These are phyloP conservation scores for Zoysia japonica DNA, from an alignment of 176 grass and related monocot species.

Conservation along the genomic window DNA sequence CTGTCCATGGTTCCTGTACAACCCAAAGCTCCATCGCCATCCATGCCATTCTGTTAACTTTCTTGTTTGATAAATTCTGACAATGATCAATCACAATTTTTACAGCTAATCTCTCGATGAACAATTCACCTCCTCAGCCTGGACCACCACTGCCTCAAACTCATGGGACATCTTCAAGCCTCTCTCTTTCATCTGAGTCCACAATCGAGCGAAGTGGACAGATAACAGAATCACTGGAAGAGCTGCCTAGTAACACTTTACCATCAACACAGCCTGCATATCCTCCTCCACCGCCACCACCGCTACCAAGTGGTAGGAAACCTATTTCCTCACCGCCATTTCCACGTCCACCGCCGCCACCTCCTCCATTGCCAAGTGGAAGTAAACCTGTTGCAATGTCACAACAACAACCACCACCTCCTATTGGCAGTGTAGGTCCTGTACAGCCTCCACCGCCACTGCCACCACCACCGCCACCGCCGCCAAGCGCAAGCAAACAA, in stretches of 20 bases:
- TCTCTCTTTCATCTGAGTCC: slow-evolving; percentile 5
- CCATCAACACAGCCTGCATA: background rate
- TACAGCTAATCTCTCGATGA: slow-evolving; percentile 34
- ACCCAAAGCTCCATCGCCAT: background rate
- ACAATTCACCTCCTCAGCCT: slow-evolving; percentile 6
- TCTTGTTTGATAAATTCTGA: slow-evolving; percentile 31
- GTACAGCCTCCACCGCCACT: background rate
- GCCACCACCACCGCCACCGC: background rate
- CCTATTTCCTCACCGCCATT: background rate
- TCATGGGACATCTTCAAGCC: slow-evolving; percentile 29
- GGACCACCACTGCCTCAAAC: background rate
- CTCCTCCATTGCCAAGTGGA: slow-evolving; percentile 25
- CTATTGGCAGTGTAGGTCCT: background rate
- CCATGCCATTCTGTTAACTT: background rate
- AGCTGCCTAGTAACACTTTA: slow-evolving; percentile 17
- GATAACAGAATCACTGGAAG: slow-evolving; percentile 13
- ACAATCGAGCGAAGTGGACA: slow-evolving; percentile 28
- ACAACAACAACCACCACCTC: background rate
- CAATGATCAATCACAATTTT: slow-evolving; percentile 32
- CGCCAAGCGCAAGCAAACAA: slow-evolving; percentile 32
- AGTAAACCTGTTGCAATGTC: slow-evolving; percentile 11
- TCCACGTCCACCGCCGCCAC: slow-evolving; percentile 4
- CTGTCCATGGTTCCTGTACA: background rate
- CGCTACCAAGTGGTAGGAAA: slow-evolving; percentile 25
- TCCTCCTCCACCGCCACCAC: background rate